A percentile compares a stretch with the other conserved stretches of the same genome.
These are phyloP conservation scores for Pseudevernia furfuracea DNA, from an alignment of 495 filamentous ascomycete species.

Conservation along the genomic window DNA sequence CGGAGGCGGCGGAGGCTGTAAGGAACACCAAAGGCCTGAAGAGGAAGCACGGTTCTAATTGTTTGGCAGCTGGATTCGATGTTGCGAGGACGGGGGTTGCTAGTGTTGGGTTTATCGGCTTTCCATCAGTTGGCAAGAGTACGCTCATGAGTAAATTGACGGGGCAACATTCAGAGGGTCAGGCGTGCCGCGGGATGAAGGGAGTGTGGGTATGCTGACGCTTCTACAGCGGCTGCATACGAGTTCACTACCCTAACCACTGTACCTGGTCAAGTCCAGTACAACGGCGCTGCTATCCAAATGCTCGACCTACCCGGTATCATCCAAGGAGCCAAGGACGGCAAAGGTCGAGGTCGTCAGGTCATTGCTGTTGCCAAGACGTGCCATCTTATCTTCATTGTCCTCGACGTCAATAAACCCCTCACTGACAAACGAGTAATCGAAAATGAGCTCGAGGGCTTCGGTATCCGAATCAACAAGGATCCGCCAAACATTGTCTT, in stretches of 20 bases:
- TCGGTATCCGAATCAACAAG: slow-evolving; percentile 98
- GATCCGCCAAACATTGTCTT: slow-evolving; percentile 93
- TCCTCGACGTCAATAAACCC: slow-evolving; percentile 97
- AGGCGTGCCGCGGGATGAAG: slow-evolving; percentile 14
- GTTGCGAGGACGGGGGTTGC: slow-evolving; percentile 97
- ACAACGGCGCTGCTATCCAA: slow-evolving; percentile 96
- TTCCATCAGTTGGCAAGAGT: slow-evolving; percentile 96
- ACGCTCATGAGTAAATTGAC: slow-evolving; percentile 92
- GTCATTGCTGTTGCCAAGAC: slow-evolving; percentile 99
- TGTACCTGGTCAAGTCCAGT: slow-evolving; percentile 90
- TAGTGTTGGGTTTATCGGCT: slow-evolving; percentile 69
- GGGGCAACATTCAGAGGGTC: slow-evolving; percentile 88
- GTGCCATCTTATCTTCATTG: slow-evolving; percentile 97
- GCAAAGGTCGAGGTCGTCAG: slow-evolving; percentile 94
- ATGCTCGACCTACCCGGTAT: slow-evolving; percentile 99
- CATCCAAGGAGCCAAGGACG: slow-evolving; percentile 97
- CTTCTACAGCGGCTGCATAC: slow-evolving; percentile 68
- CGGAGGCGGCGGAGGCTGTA: slow-evolving; percentile 75
- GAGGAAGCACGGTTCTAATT: slow-evolving; percentile 4
- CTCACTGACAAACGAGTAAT: slow-evolving; percentile 95
- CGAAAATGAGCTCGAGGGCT: slow-evolving; percentile 93
- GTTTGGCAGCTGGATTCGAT: slow-evolving; percentile 72
- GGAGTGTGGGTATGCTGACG: not conserved
- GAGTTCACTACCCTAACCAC: slow-evolving; percentile 98
- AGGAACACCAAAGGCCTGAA: slow-evolving; percentile 23